A percentile compares a stretch with the other conserved stretches of the same genome.
Conservation (phyloP, 169 alveolate genomes). For the Cystoisospora suis region DNA sequence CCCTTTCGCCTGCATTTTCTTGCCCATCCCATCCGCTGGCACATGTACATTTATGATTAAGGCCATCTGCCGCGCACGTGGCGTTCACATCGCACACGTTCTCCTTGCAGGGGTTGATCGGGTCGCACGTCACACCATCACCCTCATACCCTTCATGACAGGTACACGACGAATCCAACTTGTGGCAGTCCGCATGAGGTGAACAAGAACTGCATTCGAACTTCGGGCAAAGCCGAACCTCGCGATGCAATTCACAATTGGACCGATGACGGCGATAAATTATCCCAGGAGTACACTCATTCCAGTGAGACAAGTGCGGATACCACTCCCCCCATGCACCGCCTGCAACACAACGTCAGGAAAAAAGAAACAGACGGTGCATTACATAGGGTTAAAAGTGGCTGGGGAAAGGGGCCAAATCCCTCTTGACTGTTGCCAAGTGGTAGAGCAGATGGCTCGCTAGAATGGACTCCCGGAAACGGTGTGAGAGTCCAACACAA, state of each 20-base stretch:
- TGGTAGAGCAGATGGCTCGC: too few species aligned
- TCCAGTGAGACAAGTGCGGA: slow-evolving; percentile 13
- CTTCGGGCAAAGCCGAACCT: slow-evolving; percentile 52
- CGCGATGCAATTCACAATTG: slow-evolving; percentile 18
- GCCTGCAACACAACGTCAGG: too few species aligned
- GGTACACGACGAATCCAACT: background rate
- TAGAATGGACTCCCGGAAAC: too few species aligned
- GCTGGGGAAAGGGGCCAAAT: too few species aligned
- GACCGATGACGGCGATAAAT: slow-evolving; percentile 32
- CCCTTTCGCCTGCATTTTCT: slow-evolving; percentile 24
- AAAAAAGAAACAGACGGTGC: too few species aligned
- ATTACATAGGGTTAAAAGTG: too few species aligned
- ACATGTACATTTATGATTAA: slow-evolving; percentile 43
- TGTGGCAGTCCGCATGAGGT: slow-evolving; percentile 42
- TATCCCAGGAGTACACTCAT: background rate
- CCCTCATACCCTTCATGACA: slow-evolving; percentile 62
- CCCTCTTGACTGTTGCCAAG: too few species aligned
- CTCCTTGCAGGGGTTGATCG: slow-evolving; percentile 55
- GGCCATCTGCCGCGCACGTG: slow-evolving; percentile 43
- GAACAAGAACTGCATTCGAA: slow-evolving; percentile 47
- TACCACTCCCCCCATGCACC: slow-evolving; percentile 33
- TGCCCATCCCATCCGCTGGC: slow-evolving; percentile 38
- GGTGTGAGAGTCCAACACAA: too few species aligned
- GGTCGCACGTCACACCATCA: slow-evolving; percentile 52
- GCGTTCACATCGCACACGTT: slow-evolving; percentile 50